Conservation (phyloP, 192 early-diverging fungal species). For the Podila clonocystis region DNA sequence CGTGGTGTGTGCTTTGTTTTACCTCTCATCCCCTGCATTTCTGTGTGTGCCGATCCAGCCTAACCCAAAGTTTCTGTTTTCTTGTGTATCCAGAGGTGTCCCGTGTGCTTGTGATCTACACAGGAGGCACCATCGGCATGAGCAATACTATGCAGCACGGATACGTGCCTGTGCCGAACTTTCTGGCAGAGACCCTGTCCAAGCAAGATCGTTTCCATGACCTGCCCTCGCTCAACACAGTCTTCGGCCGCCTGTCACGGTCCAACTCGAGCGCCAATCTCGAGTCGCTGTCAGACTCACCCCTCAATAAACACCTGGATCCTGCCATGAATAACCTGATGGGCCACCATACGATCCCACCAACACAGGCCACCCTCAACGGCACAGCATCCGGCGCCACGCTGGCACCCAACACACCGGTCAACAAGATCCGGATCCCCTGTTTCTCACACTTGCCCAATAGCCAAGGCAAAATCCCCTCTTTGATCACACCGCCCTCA, state of each 20-base stretch:
- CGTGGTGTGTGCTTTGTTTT: neutral
- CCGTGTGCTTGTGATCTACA: constrained; percentile 90
- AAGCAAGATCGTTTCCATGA: constrained; percentile 88
- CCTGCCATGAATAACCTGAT: constrained; percentile 38
- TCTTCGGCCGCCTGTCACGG: constrained; percentile 44
- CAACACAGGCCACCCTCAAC: constrained; percentile 34
- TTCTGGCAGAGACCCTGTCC: constrained; percentile 80
- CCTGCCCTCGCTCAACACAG: constrained; percentile 51
- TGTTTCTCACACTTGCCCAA: constrained; percentile 46
- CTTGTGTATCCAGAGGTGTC: constrained; percentile 67
- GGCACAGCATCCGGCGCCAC: constrained; percentile 34
- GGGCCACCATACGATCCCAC: constrained; percentile 37
- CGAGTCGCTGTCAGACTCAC: constrained; percentile 13
- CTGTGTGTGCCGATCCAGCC: neutral
- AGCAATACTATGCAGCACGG: constrained; percentile 73
- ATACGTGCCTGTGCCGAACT: constrained; percentile 83
- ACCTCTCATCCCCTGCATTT: neutral
- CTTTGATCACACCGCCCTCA: constrained; percentile 86
- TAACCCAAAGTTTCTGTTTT: neutral
- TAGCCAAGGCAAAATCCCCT: constrained; percentile 57
- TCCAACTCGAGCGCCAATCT: constrained; percentile 35
- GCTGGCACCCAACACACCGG: constrained; percentile 30
- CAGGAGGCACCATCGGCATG: constrained; percentile 97
- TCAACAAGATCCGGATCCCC: constrained; percentile 38
- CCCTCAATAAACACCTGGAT: constrained; percentile 53